Evolutionary conservation across 2,329 filamentous ascomycete species (phyloP), one percentile per base, ranked within the genome.

Genomic region (Cytospora schulzeri): DNA sequence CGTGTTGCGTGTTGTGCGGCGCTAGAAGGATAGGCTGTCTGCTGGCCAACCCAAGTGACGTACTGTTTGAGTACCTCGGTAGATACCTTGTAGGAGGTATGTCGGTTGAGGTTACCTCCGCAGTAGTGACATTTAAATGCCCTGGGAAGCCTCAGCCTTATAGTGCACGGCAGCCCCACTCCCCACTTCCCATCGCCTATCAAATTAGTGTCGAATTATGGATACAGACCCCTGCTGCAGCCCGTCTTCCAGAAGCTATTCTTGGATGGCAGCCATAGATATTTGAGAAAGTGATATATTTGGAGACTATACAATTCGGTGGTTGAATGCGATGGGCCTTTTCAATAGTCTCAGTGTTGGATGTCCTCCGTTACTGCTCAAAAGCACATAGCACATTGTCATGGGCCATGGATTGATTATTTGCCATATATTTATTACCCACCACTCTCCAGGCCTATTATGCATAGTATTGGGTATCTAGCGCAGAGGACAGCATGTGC

Each of bases 141-240:
- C 15, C 38, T 41, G 38, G 38, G 17, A 41, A 41, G 38, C 38
- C 38, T 17, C 38, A 41, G 19, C 38, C 38, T 41, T 41, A 41
- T 41, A 41, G 38, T 41, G 38, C 38, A 41, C 38, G 8, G 38
- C n/a, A 41, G 38, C 38, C 17, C 38, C 17, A 41, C 4, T 8
- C 19, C 33, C 33, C 33, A 35, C 57, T 24, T 50, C 29, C 57
- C 29, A 22, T 51, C 15, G n/a, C 38, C 7, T 19, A 35, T 24
- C 55, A 63, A 38, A 52, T 38, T 54, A 57, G 54, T 28, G 35
- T n/a, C 58, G 9, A n/a, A 48, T 52, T 57, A 33, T 65, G 63
- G 63, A n/a, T 55, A 53, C 59, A 62, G 63, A 65, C 59, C 60
- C 26, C 59, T 28, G 28, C 57, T 59, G 60, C 63, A 57, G 53